A percentile compares a stretch with the other conserved stretches of the same genome.
These are phyloP conservation scores for Sporothrix humicola DNA, from an alignment of 2,329 filamentous ascomycete species.

Conservation along the genomic window DNA sequence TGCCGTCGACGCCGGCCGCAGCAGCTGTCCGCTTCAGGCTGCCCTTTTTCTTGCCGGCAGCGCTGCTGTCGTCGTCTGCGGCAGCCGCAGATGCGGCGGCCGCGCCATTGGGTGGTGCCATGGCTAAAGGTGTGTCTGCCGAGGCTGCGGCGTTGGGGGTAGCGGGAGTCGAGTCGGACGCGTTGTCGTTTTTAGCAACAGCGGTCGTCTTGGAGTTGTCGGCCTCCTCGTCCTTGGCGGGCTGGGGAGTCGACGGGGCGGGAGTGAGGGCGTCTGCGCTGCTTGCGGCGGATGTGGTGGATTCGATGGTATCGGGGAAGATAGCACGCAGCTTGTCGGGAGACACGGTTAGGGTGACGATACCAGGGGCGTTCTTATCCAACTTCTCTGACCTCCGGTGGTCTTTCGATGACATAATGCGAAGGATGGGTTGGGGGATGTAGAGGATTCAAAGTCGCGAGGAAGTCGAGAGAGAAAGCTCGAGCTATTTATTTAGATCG, in stretches of 20 bases:
- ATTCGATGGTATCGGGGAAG: conserved; percentile 44
- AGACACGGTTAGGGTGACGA: conserved; percentile 61
- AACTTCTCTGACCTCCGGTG: conserved; percentile 51
- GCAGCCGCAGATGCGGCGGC: conserved; percentile 50
- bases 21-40: conserved; percentile 70
- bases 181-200: conserved; percentile 54
- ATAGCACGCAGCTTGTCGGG: conserved; percentile 58
- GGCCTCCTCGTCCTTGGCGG: conserved; percentile 5
- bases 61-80: conserved; percentile 50
- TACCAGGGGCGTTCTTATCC: conserved; percentile 37
- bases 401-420: conserved; percentile 48
- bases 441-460: neutral
- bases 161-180: conserved; percentile 64
- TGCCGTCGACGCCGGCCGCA: conserved; percentile 60
- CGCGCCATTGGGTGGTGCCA: conserved; percentile 59
- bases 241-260: conserved; percentile 40
- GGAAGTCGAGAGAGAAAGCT: conserved; percentile 36
- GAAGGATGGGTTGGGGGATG: conserved; percentile 17
- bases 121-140: conserved; percentile 57
- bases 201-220: neutral
- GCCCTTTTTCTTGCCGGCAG: conserved; percentile 71
- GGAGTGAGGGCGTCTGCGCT: conserved; percentile 41
- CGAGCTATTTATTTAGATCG: conserved; percentile 19
- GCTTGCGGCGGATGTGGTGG: neutral
- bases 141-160: conserved; percentile 52